Evolutionary conservation across 345 rosid genomes (phyloP).

Genomic region (sweet orange (Citrus sinensis)): DNA sequence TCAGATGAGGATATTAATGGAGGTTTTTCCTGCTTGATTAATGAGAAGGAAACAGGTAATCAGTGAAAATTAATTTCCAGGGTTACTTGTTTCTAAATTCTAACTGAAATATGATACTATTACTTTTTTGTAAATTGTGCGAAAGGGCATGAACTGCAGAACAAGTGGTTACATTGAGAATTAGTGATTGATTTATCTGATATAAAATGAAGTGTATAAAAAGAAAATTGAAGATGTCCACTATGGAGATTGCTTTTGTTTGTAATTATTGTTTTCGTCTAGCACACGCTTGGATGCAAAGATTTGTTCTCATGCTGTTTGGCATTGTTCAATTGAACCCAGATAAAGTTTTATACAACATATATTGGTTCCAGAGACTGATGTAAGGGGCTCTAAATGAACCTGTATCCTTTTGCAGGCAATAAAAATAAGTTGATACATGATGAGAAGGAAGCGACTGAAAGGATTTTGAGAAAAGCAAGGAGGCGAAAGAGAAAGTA

Average conservation of each 20-base stretch:
- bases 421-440: slow-evolving; percentile 31
- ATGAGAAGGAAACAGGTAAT: slow-evolving; percentile 57
- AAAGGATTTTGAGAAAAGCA: slow-evolving; percentile 62
- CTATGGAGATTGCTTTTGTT: neutral
- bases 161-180: neutral
- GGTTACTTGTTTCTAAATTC: neutral
- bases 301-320: neutral
- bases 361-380: neutral
- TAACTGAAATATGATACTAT: neutral
- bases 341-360: neutral
- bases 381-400: neutral
- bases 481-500: slow-evolving; percentile 75
- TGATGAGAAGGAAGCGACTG: slow-evolving; percentile 60
- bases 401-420: slow-evolving; percentile 10
- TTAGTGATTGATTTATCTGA: neutral
- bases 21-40: slow-evolving; percentile 70
- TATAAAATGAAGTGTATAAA: neutral
- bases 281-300: neutral
- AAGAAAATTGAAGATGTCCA: neutral
- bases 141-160: neutral
- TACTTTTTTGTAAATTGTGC: neutral
- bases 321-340: neutral
- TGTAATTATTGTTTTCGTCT: neutral
- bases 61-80: neutral
- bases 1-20: slow-evolving; percentile 80